Evolutionary conservation across 805 yeast species (phyloP), one percentile per base, ranked within the genome.

Genomic region (Cyberlindnera mrakii): DNA sequence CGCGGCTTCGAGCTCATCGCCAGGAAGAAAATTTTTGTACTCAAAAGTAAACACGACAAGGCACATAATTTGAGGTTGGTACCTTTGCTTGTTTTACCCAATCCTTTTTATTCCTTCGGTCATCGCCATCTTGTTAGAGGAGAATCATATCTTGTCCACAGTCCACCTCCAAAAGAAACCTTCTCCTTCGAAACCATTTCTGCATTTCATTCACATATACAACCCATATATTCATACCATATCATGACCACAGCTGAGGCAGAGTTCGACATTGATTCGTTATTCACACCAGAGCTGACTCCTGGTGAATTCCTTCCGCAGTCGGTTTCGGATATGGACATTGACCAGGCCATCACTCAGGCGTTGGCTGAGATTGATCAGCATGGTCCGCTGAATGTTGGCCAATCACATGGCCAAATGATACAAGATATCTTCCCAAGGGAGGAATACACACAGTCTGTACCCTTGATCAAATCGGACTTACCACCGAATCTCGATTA

Each of bases 331-430:
- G 38, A 44, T 14, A 20, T 40, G 23, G 51, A 47, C 17, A 36
- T 47, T 15, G 48, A 47, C 16, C 39, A 38, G 31, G 51, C 51
- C 31, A 47, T 47, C 17, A 38, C 35, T 30, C 41, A 44, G 16
- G 51, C 51, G 1, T 34, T 47, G 14, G 47, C 47, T 11, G 47
- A 47, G 37, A 42, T 47, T 27, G 45, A 44, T 13, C 46, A 44
- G 37, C 18, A 39, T 16, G 38, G 30, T 11, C 38, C 38, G 15
- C 25, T 35, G 36, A 13, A 11, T 15, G 17, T 11, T 33, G 20
- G 10, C 20, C 35, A 33, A 15, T 11, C 14, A 20, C 17, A 33
- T 10, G 20, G 18, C n/a, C 35, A 11, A 19, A 33, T 17, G 16
- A 10, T 33, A 13, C 17, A 16, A 19, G 19, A 15, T 20, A 16